Evolutionary conservation across 2,329 filamentous ascomycete genomes (phyloP).

Genomic region (Coniochaeta ligniaria): DNA sequence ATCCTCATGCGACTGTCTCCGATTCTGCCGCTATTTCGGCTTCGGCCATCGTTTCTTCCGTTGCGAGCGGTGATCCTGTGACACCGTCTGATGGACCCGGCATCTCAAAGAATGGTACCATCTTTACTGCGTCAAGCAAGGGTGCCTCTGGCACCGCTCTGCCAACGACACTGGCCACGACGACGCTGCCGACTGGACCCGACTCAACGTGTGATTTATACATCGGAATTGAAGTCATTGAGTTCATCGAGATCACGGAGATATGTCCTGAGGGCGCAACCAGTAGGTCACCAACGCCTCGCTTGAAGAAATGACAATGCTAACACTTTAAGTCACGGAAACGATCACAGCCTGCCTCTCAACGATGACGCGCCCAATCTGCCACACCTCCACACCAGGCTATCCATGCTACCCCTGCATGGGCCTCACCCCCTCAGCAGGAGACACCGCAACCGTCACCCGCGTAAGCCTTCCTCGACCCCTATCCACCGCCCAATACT

Average conservation of each 20-base stretch:
- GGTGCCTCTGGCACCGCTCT: neutral
- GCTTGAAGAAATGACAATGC: neutral
- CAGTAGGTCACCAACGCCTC: no score
- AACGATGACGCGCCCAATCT: constrained; percentile 20
- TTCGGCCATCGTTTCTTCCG: neutral
- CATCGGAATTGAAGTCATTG: constrained; percentile 23
- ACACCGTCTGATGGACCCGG: neutral
- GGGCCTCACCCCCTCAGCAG: constrained; percentile 11
- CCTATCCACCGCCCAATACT: neutral
- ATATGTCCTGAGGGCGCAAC: constrained; percentile 16
- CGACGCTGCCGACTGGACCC: neutral
- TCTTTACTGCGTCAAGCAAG: neutral
- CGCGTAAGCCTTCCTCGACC: constrained; percentile 9
- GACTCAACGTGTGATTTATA: constrained; percentile 10
- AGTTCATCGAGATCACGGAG: constrained; percentile 20
- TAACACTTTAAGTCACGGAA: constrained; percentile 9
- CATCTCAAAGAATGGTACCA: neutral
- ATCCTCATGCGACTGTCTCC: neutral
- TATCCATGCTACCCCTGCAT: constrained; percentile 22
- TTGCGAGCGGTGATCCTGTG: neutral
- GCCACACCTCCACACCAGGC: constrained; percentile 15
- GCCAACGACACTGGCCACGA: neutral
- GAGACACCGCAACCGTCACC: constrained; percentile 17
- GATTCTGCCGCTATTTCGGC: neutral
- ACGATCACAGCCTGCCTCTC: constrained; percentile 12